phyloP scores from a whole-genome alignment of 306 rosid species.

The Prunus dulcis region DNA sequence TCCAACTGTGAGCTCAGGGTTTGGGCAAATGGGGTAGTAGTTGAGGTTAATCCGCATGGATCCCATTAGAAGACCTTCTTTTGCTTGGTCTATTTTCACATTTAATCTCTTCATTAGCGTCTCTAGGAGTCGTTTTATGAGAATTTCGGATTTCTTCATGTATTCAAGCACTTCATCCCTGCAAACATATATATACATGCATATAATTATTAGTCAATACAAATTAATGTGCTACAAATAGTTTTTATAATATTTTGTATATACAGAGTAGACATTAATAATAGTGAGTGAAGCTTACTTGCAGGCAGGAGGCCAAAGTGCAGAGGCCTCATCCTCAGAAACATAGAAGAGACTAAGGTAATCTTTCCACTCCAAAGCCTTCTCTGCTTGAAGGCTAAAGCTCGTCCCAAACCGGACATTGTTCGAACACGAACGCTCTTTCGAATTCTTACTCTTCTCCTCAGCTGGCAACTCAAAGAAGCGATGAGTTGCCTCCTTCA shows the following conservation, averaged over 20 bases:
- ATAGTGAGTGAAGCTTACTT: slow-evolving; percentile 23
- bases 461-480: slow-evolving; percentile 42
- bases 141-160: slow-evolving; percentile 35
- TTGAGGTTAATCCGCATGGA: slow-evolving; percentile 52
- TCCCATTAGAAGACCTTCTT: slow-evolving; percentile 41
- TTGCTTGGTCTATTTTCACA: slow-evolving; percentile 34
- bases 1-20: slow-evolving; percentile 45
- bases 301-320: slow-evolving; percentile 54
- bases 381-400: slow-evolving; percentile 51
- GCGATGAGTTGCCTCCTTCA: slow-evolving; percentile 45
- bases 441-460: slow-evolving; percentile 42
- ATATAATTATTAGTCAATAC: background rate
- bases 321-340: slow-evolving; percentile 50
- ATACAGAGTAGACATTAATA: too few species aligned
- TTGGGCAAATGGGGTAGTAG: slow-evolving; percentile 52
- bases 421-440: slow-evolving; percentile 33
- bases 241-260: too few species aligned
- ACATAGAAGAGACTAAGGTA: slow-evolving; percentile 53
- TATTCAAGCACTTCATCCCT: slow-evolving; percentile 51
- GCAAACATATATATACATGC: background rate
- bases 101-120: slow-evolving; percentile 43
- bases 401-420: slow-evolving; percentile 48
- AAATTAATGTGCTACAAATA: too few species aligned
- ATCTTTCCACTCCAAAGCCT: slow-evolving; percentile 66
- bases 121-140: slow-evolving; percentile 34